These are phyloP conservation scores for Pichia deserticola DNA, from an alignment of 805 yeast species.

Conservation along the genomic window DNA sequence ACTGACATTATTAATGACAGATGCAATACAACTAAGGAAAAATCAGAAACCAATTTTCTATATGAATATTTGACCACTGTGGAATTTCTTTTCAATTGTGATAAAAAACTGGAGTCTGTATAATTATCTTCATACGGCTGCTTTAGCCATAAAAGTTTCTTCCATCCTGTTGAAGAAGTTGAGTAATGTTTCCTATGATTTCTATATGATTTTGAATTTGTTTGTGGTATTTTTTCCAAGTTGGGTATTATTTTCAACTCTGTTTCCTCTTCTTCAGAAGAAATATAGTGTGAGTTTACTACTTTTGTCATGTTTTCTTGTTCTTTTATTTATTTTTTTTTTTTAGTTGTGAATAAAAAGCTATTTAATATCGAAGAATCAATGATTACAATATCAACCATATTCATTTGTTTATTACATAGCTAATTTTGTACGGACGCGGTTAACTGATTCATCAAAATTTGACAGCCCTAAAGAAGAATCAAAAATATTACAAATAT, in stretches of 20 bases:
- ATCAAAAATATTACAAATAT: no score
- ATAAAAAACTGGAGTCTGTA: constrained; percentile 74
- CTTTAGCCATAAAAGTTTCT: constrained; percentile 72
- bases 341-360: no score
- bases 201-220: neutral
- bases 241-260: neutral
- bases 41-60: constrained; percentile 59
- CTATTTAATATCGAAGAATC: no score
- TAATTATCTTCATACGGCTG: constrained; percentile 91
- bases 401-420: no score
- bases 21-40: constrained; percentile 60
- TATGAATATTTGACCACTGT: constrained; percentile 64
- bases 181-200: neutral
- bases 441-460: no score
- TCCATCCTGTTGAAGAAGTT: constrained; percentile 41
- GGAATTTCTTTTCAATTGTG: constrained; percentile 69
- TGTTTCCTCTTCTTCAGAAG: neutral
- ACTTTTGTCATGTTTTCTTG: no score
- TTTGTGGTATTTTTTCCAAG: neutral
- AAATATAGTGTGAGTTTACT: no score
- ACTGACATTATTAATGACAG: constrained; percentile 57
- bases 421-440: no score
- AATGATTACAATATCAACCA: no score
- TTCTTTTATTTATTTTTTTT: no score
- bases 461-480: no score